Base-by-base conservation (phyloP, 2,329 filamentous ascomycete genomes). In the Claviceps sp. region DNA sequence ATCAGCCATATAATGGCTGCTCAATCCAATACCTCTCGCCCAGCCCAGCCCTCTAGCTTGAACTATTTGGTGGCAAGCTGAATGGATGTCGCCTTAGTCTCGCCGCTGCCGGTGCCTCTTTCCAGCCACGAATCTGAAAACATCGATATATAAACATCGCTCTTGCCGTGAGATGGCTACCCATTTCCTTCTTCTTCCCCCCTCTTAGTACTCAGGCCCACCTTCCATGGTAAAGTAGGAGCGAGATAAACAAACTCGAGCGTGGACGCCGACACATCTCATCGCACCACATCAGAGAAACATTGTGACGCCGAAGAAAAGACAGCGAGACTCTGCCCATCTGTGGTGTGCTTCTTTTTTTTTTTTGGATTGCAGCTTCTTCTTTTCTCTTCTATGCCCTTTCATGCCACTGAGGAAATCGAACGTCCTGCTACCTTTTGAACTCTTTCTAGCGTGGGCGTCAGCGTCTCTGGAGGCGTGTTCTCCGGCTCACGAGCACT, bases 291-390 rank as follows among this genome's bases (percentile, higher is more conserved):
- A 34, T 34, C 29, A 34, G 4, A 22, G 40, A 23, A 43, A 43
- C 5, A 43, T 8, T 34, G 29, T 34, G 29, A 34, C 29, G 29
- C 29, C 9, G 29, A 34, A 43, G 14, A 43, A 46, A 38, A 29
- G n/a, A 49, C 40, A 16, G 45, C 36, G 51, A 34, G 36, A 16
- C 16, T 40, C 20, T 40, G 1, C n/a, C 16, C 20, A 34, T 34
- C 43, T 22, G 49, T 20, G 40, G 20, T 23, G 17, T 46, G 34
- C 45, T 23, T 45, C 37, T 39, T 34, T 52, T 51, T 53, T 53
- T 39, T 34, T 52, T 51, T 53, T 53, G 52, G 52, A 51, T 46
- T 44, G 42, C 47, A 45, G 46, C 36, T 20, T 26, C 45, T 47
- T 51, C 7, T 40, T 29, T 29, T 36, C 47, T 14, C 20, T 3